Percentiles rank a stretch among this genome's conserved stretches.
Evolutionary conservation across 371 early-diverging fungal species (phyloP).

Genomic region (Nematocida ausubeli): DNA sequence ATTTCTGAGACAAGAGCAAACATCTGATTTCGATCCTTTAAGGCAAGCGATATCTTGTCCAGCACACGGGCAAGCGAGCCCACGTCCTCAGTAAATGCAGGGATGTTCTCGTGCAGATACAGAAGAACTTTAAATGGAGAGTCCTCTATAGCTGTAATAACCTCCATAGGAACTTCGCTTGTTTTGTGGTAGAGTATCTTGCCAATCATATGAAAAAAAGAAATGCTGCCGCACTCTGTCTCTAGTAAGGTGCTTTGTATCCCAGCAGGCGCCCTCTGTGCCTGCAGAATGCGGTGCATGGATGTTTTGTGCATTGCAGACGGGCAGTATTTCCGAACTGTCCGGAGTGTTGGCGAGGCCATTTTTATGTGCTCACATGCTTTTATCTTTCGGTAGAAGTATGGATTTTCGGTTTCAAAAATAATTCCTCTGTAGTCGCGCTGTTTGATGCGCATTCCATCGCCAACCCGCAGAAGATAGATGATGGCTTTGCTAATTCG

Average conservation of each 20-base stretch:
- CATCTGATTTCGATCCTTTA: background rate
- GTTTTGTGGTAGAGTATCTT: constrained; percentile 47
- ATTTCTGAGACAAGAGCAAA: background rate
- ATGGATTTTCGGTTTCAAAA: constrained; percentile 40
- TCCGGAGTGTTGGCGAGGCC: background rate
- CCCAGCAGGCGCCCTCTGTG: background rate
- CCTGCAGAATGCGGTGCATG: constrained; percentile 3
- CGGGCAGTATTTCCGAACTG: background rate
- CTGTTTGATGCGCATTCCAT: background rate
- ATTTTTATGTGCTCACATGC: constrained; percentile 14
- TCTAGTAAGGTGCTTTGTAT: background rate
- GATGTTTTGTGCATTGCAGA: background rate
- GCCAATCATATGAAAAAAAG: constrained; percentile 32
- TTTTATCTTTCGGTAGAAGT: constrained; percentile 23
- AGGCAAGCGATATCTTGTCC: background rate
- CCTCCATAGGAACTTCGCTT: constrained; percentile 4
- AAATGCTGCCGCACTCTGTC: background rate
- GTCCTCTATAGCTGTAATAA: background rate
- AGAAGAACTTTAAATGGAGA: constrained; percentile 8
- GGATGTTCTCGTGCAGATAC: constrained; percentile 36
- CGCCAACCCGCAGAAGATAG: constrained; percentile 36
- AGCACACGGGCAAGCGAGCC: background rate
- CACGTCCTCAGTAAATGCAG: background rate
- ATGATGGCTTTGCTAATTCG: constrained; percentile 10
- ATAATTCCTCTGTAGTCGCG: constrained; percentile 9